Evolutionary conservation across 176 grass and related monocot genomes (phyloP).

Genomic region (Paspalum notatum): DNA sequence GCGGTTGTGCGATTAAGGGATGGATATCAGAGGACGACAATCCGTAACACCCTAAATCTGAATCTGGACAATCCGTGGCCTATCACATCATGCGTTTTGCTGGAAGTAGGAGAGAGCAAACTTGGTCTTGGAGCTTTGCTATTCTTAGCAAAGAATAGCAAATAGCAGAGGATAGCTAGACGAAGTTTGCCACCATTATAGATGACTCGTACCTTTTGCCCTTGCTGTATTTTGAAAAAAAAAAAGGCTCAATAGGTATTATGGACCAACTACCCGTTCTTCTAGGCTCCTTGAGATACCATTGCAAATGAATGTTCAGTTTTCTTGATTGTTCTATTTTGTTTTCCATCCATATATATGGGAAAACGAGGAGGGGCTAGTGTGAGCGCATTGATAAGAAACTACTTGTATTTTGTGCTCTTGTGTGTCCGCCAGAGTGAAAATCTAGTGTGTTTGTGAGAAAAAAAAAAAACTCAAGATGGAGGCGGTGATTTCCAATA

Average conservation of each 20-base stretch:
- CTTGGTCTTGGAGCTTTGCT: not conserved
- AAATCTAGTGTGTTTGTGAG: no score
- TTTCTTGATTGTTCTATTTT: not conserved
- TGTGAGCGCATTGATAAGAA: no score
- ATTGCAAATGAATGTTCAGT: not conserved
- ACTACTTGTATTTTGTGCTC: no score
- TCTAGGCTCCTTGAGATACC: slow-evolving; percentile 13
- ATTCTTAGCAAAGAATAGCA: not conserved
- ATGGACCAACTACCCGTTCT: not conserved
- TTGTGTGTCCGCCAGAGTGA: no score
- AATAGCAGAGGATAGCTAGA: not conserved
- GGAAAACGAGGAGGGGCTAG: no score
- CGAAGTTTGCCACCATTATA: no score
- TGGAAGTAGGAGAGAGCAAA: not conserved
- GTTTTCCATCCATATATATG: not conserved
- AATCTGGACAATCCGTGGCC: no score
- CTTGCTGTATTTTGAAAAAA: not conserved
- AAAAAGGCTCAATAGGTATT: not conserved
- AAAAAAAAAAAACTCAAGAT: no score
- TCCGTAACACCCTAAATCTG: not conserved
- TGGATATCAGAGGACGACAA: not conserved
- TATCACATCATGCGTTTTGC: no score
- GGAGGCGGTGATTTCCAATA: no score
- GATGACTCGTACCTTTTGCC: not conserved
- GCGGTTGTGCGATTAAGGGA: not conserved